Conservation (phyloP, 306 rosid species). For the Castanospermum australe region DNA sequence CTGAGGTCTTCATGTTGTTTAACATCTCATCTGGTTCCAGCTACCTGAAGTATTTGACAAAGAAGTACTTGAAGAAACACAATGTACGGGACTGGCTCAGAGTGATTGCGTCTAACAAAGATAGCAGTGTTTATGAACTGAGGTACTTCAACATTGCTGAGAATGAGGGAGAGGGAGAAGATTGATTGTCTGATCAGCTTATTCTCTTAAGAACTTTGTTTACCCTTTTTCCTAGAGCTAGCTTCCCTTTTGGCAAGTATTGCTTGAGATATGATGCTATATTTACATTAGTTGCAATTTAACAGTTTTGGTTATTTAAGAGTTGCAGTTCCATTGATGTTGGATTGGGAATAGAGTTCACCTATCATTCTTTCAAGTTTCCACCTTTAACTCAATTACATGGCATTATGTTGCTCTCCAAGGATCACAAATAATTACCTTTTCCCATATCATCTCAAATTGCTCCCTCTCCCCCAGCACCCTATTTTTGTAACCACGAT, state of each 20-base stretch:
- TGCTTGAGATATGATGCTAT: conserved; percentile 21
- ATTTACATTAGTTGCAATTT: conserved; percentile 17
- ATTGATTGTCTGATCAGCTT: conserved; percentile 27
- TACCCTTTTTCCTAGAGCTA: conserved; percentile 19
- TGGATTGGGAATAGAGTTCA: conserved; percentile 15
- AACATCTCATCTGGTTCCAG: background rate
- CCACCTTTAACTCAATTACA: background rate
- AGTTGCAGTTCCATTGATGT: background rate
- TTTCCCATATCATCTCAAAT: background rate
- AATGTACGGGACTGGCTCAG: conserved; percentile 56
- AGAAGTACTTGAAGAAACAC: conserved; percentile 56
- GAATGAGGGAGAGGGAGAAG: conserved; percentile 52
- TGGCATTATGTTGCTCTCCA: background rate
- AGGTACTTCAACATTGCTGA: conserved; percentile 60
- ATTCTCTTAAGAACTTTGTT: background rate
- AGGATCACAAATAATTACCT: background rate
- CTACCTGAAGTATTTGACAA: conserved; percentile 50
- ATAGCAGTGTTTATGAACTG: conserved; percentile 43
- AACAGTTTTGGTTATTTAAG: conserved; percentile 19
- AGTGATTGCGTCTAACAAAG: conserved; percentile 54
- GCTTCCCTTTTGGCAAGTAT: conserved; percentile 25
- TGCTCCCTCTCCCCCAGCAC: background rate
- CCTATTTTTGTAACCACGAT: background rate
- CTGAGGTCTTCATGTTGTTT: background rate
- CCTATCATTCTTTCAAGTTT: background rate